phyloP scores from a whole-genome alignment of 2,329 filamentous ascomycete genomes.

The Fusarium scirpi region DNA sequence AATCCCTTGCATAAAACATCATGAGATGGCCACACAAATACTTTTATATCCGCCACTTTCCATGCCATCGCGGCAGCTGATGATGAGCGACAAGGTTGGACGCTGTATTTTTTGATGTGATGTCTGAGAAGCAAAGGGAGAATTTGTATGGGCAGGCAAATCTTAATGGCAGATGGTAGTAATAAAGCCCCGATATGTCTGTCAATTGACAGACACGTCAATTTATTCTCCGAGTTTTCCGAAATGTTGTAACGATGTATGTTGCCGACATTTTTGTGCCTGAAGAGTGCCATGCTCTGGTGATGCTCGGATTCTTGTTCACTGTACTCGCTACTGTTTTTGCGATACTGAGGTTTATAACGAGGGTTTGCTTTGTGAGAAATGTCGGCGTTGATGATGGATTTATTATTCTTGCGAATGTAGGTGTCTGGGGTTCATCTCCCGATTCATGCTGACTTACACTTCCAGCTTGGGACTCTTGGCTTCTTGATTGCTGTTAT shows the following conservation, averaged over 20 bases:
- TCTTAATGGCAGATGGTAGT: too few relatives aligned
- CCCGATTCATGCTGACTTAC: too few relatives aligned
- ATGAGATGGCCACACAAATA: neutral
- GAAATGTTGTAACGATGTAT: neutral
- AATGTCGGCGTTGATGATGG: neutral
- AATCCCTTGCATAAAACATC: neutral
- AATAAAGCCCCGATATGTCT: neutral
- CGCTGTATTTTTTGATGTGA: neutral
- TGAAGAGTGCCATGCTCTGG: neutral
- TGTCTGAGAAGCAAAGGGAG: neutral
- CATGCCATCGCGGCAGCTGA: neutral
- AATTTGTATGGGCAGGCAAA: too few relatives aligned
- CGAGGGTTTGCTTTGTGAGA: neutral
- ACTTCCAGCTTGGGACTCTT: neutral
- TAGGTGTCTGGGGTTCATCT: neutral
- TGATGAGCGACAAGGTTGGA: neutral
- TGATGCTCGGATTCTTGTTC: neutral
- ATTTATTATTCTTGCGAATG: neutral
- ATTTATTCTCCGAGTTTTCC: neutral
- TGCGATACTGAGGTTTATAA: neutral
- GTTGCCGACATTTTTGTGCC: neutral
- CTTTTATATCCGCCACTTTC: neutral
- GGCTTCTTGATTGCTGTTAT: slow-evolving; percentile 1
- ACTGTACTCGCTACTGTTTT: neutral
- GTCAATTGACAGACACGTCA: neutral